phyloP scores from a whole-genome alignment of 2,329 filamentous ascomycete genomes.

The Aciculosporium take region DNA sequence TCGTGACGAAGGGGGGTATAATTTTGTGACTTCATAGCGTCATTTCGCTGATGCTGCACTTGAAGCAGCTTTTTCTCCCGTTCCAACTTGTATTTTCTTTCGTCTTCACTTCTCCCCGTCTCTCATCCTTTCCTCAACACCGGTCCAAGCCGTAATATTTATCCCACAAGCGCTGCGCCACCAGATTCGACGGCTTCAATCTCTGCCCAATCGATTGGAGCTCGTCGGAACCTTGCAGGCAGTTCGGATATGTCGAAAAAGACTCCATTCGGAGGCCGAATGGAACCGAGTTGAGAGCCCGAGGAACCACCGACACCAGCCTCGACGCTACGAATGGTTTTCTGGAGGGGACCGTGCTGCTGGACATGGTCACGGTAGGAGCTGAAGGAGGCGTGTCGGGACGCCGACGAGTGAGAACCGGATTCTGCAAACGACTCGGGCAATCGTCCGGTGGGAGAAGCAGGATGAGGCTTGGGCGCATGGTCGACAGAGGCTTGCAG shows the following conservation, averaged over 20 bases:
- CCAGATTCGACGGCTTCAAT: conserved; percentile 94
- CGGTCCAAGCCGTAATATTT: conserved; percentile 7
- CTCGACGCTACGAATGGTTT: conserved; percentile 29
- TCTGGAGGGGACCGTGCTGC: conserved; percentile 62
- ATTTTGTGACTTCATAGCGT: not conserved
- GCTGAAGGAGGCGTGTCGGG: conserved; percentile 50
- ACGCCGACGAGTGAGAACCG: conserved; percentile 16
- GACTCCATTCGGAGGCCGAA: conserved; percentile 57
- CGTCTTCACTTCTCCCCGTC: too few relatives aligned
- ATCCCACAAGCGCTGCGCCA: conserved; percentile 50
- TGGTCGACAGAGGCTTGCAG: conserved; percentile 54
- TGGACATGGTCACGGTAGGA: conserved; percentile 65
- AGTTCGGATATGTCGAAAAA: conserved; percentile 86
- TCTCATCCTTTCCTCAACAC: not conserved
- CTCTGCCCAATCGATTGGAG: conserved; percentile 62
- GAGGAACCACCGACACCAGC: conserved; percentile 43
- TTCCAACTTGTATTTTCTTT: not conserved
- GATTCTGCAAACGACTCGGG: conserved; percentile 35
- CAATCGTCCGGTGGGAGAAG: conserved; percentile 50
- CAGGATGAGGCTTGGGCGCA: conserved; percentile 58
- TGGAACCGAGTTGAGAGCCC: conserved; percentile 57
- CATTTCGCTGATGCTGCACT: not conserved
- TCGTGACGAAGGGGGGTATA: not conserved
- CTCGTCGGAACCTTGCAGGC: conserved; percentile 66
- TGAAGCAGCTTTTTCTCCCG: not conserved